phyloP scores from a whole-genome alignment of 2,329 filamentous ascomycete species.

The Cephalotrichum gorgonifer region DNA sequence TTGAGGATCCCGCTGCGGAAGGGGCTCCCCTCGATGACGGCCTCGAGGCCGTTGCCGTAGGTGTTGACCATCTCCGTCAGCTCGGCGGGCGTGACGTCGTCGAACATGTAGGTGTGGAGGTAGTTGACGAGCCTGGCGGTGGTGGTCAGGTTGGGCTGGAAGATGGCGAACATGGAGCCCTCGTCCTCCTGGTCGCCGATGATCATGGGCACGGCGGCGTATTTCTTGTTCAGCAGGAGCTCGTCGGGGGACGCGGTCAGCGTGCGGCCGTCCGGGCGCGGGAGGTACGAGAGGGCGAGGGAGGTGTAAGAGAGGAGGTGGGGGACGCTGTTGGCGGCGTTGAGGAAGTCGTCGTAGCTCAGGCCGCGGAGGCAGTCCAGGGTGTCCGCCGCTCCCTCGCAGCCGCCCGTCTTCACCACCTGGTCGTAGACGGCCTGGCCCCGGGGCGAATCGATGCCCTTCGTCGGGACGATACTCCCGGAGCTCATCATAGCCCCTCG shows the following conservation, averaged over 20 bases:
- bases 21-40: constrained; percentile 48
- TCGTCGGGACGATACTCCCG: constrained; percentile 51
- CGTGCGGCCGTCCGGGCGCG: constrained; percentile 57
- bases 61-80: constrained; percentile 47
- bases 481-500: constrained; percentile 71
- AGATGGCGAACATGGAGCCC: constrained; percentile 63
- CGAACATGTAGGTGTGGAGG: constrained; percentile 49
- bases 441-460: constrained; percentile 54
- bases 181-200: constrained; percentile 73
- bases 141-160: constrained; percentile 58
- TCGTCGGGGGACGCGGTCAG: constrained; percentile 54
- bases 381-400: constrained; percentile 40
- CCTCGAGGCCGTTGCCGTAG: constrained; percentile 44
- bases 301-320: constrained; percentile 57
- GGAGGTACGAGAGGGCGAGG: constrained; percentile 62
- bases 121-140: constrained; percentile 50
- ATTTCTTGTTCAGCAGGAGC: constrained; percentile 37
- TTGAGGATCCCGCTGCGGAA: constrained; percentile 62
- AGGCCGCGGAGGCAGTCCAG: constrained; percentile 55
- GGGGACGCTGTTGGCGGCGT: constrained; percentile 61
- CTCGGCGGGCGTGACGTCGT: constrained; percentile 35
- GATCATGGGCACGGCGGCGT: constrained; percentile 38
- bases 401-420: constrained; percentile 52
- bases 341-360: constrained; percentile 49
- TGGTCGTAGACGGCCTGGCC: constrained; percentile 54